Percentiles rank a stretch among this genome's conserved stretches.
Conservation (phyloP, 1,284 basidiomycete species). For the Trichosporon faecale region DNA sequence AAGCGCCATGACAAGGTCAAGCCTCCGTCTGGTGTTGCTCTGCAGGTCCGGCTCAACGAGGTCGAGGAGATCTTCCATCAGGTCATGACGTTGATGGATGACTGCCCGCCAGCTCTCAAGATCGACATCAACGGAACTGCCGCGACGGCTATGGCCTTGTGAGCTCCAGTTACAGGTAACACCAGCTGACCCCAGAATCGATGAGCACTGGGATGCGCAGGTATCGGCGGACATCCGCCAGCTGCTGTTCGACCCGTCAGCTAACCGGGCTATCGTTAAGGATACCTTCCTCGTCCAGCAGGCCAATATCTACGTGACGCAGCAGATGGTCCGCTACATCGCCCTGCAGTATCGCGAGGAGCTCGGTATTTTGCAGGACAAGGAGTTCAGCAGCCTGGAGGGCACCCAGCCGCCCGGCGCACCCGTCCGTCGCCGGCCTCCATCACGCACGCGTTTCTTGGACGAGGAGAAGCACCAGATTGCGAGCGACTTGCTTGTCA, state of each 20-base stretch:
- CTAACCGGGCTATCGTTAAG: slow-evolving; percentile 71
- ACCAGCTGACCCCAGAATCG: slow-evolving; percentile 25
- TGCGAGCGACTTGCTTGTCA: slow-evolving; percentile 64
- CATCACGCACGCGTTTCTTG: slow-evolving; percentile 16
- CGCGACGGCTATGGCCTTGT: slow-evolving; percentile 24
- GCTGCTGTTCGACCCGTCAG: slow-evolving; percentile 76
- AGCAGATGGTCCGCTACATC: slow-evolving; percentile 87
- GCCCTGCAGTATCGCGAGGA: slow-evolving; percentile 84
- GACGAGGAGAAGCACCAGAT: slow-evolving; percentile 38
- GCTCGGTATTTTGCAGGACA: slow-evolving; percentile 58
- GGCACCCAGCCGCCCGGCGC: slow-evolving; percentile 60
- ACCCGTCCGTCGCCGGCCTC: slow-evolving; percentile 16
- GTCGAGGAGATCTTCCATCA: slow-evolving; percentile 43
- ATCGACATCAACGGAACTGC: slow-evolving; percentile 30
- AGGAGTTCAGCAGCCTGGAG: slow-evolving; percentile 21
- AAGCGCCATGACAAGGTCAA: slow-evolving; percentile 36
- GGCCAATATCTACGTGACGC: slow-evolving; percentile 77
- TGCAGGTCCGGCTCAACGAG: slow-evolving; percentile 45
- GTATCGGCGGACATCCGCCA: slow-evolving; percentile 78
- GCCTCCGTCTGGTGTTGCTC: slow-evolving; percentile 37
- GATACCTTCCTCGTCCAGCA: slow-evolving; percentile 86
- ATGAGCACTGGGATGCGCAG: slow-evolving; percentile 41
- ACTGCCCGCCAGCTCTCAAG: slow-evolving; percentile 40
- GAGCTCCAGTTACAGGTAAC: not conserved
- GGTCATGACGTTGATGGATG: slow-evolving; percentile 44